These are phyloP conservation scores for Leccinum arenicola DNA, from an alignment of 768 basidiomycete species.

Conservation along the genomic window DNA sequence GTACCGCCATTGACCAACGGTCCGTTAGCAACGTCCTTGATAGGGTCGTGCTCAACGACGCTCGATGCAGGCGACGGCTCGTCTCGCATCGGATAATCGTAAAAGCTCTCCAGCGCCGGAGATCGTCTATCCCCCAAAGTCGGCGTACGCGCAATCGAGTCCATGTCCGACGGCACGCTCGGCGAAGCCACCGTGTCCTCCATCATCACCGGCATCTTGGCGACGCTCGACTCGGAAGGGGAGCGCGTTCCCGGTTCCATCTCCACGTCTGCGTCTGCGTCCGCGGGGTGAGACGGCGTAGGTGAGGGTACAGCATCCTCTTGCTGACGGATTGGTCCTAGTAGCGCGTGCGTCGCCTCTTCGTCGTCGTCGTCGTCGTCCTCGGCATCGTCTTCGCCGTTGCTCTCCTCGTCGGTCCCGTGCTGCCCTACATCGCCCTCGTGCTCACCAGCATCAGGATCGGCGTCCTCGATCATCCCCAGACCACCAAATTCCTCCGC, in stretches of 20 bases:
- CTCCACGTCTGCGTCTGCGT: conserved; percentile 1
- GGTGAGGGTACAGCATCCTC: not conserved
- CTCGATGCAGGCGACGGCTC: conserved; percentile 31
- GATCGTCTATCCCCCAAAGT: conserved; percentile 19
- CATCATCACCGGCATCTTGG: not conserved
- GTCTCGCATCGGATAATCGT: conserved; percentile 22
- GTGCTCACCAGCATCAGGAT: not conserved
- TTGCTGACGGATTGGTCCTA: conserved; percentile 13
- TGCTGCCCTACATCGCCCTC: conserved; percentile 22
- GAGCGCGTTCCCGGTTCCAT: conserved; percentile 2
- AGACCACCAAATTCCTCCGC: conserved; percentile 41
- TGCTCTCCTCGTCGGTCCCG: conserved; percentile 40
- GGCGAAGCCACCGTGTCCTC: conserved; percentile 21
- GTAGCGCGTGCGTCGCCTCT: conserved; percentile 27
- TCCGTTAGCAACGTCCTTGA: conserved; percentile 13
- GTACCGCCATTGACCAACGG: not conserved
- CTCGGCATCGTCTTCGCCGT: conserved; percentile 32
- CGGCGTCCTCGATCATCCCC: conserved; percentile 14
- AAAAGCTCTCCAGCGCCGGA: conserved; percentile 24
- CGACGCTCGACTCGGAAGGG: conserved; percentile 11
- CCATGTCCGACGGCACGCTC: conserved; percentile 28
- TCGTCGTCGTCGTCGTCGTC: conserved; percentile 32
- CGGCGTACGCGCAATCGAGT: conserved; percentile 24
- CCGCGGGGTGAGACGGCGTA: not conserved
- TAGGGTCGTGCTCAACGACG: conserved; percentile 21